Evolutionary conservation across 176 grass and related monocot species (phyloP), one percentile per base, ranked within the genome.

Genomic region (Bromus sterilis): DNA sequence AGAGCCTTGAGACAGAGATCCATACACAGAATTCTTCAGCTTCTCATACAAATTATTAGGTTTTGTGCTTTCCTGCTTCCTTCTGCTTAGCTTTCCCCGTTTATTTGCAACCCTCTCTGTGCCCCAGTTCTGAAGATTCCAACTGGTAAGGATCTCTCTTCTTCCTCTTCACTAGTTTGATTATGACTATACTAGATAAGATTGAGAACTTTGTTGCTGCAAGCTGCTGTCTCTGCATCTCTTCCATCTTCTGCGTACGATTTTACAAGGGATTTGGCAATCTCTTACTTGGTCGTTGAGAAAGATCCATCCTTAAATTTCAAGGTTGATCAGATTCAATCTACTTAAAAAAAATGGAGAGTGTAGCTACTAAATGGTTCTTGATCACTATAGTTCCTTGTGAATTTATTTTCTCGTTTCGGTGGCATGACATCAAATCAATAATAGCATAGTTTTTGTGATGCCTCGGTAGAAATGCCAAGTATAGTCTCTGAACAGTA

Each of bases 91-190:
- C 46, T 66, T 78, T 62, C 59, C 60, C 76, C 37, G 48, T 56
- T 67, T 65, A 43, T n/a, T 84, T 79, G 35, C 43, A 71, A 16
- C 66, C 42, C 33, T 57, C 49, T 66, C n/a, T n/a, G n/a, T n/a
- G n/a, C n/a, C n/a, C n/a, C 42, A 24, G 44, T 48, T 31, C 69
- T 76, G 76, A 32, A 76, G 30, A 31, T 75, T 26, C 28, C 25
- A 76, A 76, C 21, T 1, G 78, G 82, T 85, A 85, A 81, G 44
- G 6, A n/a, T n/a, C 4, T 13, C 25, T 88, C 20, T 71, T 80
- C 49, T 80, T 76, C 36, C 28, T 30, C 9, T 75, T n/a, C n/a
- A n/a, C 10, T 28, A 74, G 23, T 80, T 84, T 2, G 11, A 58
- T 76, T 69, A 37, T 75, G 51, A 2, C 35, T 63, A 32, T 14